Base-by-base conservation (phyloP, 179 eudicot genomes). In the Spinacia oleracea region DNA sequence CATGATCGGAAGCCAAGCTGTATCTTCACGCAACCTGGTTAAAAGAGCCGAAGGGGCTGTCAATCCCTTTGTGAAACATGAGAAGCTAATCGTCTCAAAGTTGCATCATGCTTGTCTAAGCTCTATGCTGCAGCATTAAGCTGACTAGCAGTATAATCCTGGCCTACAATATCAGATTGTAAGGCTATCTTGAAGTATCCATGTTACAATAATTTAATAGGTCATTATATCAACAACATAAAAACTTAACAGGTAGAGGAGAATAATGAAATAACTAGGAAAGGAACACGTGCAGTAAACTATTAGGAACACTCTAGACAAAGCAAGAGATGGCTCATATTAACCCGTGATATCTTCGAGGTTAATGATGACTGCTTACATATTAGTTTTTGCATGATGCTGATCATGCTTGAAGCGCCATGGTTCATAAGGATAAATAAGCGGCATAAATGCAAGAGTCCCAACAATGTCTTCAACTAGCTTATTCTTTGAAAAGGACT, bases 361-460 rank as follows among this genome's bases (percentile, higher is more conserved):
- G 62, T 60, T 45, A 55, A 1, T 48, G 65, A 65, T 29, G 10
- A 20, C 69, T 59, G 83, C 92, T 74, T 74, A 93, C 98, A 95
- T 95, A 82, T 95, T 95, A 78, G 98, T 95, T 84, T 93, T 95
- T 21, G 98, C 98, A 63, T 95, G 98, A 86, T 95, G 98, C 78
- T 87, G 92, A 78, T 95, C 98, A 78, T 95, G 97, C 90, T 95
- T 95, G 88, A 95, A 91, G 75, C 98, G 97, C 97, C 98, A 95
- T 23, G 98, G 97, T 87, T 95, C 98, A 76, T 95, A 95, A 72
- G 98, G 98, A 86, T 95, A 93, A 66, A 95, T 88, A 84, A 93
- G 86, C 4, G 98, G 97, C 92, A 95, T 76, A 76, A 95, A 91
- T 72, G 98, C 97, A 75, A 95, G 80, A 43, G 98, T 93, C 78